Evolutionary conservation across 495 filamentous ascomycete genomes (phyloP), one percentile per base, ranked within the genome.

Genomic region (Annulohypoxylon bovei): DNA sequence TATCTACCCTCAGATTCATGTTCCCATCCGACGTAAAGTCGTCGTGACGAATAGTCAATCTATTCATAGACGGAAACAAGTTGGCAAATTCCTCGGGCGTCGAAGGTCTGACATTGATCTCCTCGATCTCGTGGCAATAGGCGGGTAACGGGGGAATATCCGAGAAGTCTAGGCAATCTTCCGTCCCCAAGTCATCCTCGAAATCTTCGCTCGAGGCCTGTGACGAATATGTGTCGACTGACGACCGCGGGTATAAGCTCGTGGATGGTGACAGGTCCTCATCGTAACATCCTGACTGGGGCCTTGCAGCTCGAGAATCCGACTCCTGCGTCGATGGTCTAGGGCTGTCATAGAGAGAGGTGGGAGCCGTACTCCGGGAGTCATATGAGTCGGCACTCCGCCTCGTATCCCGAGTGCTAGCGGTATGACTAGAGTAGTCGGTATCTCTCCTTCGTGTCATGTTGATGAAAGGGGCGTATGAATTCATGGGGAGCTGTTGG

Each of bases 1-100:
- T 93, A 76, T 98, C 94, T 53, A 99, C 85, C 42, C 94, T 90
- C 58, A 99, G 85, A 77, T 98, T 97, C 95, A 98, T 97, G 84
- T 98, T 97, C 18, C 95, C 95, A 78, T 99, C 95, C 16, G 90
- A 77, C 3, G 95, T 97, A 35, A 92, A 86, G 79, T 97, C 93
- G 74, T 99, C 95, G 73, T 99, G 95, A 44, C 91, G 88, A 73
- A 99, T 95, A 40, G 86, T 86, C 28, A 99, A 81, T 49, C 91
- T 87, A 71, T 92, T 88, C 30, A 89, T 84, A 8, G 95, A 95
- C 9, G 95, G 95, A 78, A 97, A 99, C 69, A 94, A 86, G 64
- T 89, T 86, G 37, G 92, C 91, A 76, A 99, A 99, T 57, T 93
- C 91, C 16, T 89, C 83, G 11, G 95, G 91, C 25, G 88, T 95